A percentile compares a stretch with the other conserved stretches of the same genome.
Evolutionary conservation across 176 grass and related monocot species (phyloP).

Genomic region (Themeda triandra): DNA sequence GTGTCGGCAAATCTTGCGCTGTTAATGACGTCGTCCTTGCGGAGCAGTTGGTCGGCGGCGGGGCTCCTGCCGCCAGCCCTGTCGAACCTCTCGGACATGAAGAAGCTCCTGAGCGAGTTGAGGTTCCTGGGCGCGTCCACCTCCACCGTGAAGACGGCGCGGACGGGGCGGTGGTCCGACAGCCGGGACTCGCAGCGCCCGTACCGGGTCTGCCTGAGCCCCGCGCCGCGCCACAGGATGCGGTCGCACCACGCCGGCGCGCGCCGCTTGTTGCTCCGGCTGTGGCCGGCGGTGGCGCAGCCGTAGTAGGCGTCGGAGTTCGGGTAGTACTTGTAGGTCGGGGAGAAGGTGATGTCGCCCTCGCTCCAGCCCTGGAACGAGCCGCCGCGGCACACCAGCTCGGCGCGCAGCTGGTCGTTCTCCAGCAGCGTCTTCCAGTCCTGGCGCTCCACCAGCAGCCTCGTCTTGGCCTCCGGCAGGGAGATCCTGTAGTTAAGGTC

Average conservation of each 20-base stretch:
- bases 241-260: slow-evolving; percentile 86
- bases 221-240: slow-evolving; percentile 59
- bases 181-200: slow-evolving; percentile 60
- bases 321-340: slow-evolving; percentile 77
- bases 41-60: background rate
- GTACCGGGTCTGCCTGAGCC: slow-evolving; percentile 50
- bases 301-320: slow-evolving; percentile 75
- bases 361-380: slow-evolving; percentile 66
- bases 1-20: slow-evolving; percentile 29
- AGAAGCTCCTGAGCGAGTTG: slow-evolving; percentile 67
- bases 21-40: slow-evolving; percentile 2
- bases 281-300: slow-evolving; percentile 10
- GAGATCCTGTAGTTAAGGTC: slow-evolving; percentile 89
- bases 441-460: slow-evolving; percentile 53
- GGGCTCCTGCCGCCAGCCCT: background rate
- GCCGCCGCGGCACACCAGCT: slow-evolving; percentile 32
- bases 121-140: slow-evolving; percentile 43
- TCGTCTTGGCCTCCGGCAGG: slow-evolving; percentile 59
- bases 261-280: slow-evolving; percentile 56
- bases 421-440: slow-evolving; percentile 67
- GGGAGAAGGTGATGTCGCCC: slow-evolving; percentile 55
- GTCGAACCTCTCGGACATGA: slow-evolving; percentile 57
- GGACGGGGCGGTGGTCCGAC: slow-evolving; percentile 76
- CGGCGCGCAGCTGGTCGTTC: slow-evolving; percentile 60
- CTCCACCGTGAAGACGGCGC: slow-evolving; percentile 46